phyloP scores from a whole-genome alignment of 257 asterid genomes.

The Perilla frutescens region DNA sequence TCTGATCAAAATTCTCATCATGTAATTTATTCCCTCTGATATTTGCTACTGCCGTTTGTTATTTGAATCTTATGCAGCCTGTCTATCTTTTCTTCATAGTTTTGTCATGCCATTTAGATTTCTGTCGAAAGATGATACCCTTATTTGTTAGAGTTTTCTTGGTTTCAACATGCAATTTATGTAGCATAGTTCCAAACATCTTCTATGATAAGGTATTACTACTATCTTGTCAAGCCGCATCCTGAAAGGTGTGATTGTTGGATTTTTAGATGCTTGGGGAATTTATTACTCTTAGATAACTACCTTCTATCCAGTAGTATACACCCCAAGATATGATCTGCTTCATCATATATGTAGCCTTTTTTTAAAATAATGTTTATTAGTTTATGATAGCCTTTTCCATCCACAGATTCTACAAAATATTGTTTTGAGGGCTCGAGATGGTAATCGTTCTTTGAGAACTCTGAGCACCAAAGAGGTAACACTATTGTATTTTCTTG shows the following conservation, averaged over 20 bases:
- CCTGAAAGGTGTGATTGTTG: slow-evolving; percentile 13
- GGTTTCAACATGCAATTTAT: background rate
- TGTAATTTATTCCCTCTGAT: slow-evolving; percentile 11
- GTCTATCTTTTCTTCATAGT: slow-evolving; percentile 1
- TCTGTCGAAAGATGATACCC: background rate
- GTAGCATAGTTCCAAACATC: background rate
- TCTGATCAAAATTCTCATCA: slow-evolving; percentile 1
- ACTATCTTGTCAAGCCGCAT: background rate
- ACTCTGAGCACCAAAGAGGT: slow-evolving; percentile 98
- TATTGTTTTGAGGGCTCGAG: slow-evolving; percentile 72
- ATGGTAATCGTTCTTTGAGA: slow-evolving; percentile 68
- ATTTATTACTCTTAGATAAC: background rate
- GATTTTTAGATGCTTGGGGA: slow-evolving; percentile 8
- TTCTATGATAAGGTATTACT: background rate
- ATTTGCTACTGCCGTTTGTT: slow-evolving; percentile 15
- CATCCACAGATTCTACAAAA: slow-evolving; percentile 82
- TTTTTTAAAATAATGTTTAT: slow-evolving; percentile 9
- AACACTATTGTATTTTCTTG: slow-evolving; percentile 1
- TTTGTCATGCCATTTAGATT: background rate
- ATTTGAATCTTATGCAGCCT: slow-evolving; percentile 15
- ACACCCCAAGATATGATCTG: background rate
- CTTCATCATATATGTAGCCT: slow-evolving; percentile 12
- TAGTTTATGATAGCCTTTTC: slow-evolving; percentile 33
- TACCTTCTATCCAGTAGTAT: background rate
- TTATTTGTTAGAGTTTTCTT: background rate